Percentiles rank a stretch among this genome's conserved stretches.
Conservation (phyloP, 208 protist species). For the Phytomonas francai region DNA sequence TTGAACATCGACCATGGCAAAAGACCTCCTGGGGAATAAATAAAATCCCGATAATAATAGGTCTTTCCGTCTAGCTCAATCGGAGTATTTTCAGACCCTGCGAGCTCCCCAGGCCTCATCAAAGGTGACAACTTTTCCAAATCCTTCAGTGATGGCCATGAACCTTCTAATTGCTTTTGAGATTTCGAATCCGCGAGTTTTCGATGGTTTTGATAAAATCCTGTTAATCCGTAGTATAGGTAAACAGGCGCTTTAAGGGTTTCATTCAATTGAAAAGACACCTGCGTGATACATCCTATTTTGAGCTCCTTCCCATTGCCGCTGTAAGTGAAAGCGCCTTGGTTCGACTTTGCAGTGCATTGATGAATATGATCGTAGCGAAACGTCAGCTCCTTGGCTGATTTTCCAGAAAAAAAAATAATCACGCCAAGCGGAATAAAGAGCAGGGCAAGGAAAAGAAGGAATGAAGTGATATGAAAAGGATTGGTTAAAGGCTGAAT, state of each 20-base stretch:
- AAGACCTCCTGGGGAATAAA: conserved; percentile 94
- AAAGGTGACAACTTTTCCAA: conserved; percentile 45
- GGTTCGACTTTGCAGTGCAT: conserved; percentile 36
- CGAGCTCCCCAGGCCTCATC: conserved; percentile 44
- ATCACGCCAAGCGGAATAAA: conserved; percentile 91
- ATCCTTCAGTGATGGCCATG: conserved; percentile 9
- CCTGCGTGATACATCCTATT: conserved; percentile 51
- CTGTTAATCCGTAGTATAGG: conserved; percentile 96
- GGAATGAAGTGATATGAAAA: conserved; percentile 78
- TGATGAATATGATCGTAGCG: conserved; percentile 62
- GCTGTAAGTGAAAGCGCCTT: conserved; percentile 35
- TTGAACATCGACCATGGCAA: conserved; percentile 98
- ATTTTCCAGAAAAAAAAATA: conserved; percentile 59
- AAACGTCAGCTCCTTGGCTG: conserved; percentile 56
- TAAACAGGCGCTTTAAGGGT: conserved; percentile 90
- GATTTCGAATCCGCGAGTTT: conserved; percentile 83
- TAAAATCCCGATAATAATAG: conserved; percentile 48
- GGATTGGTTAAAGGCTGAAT: conserved; percentile 96
- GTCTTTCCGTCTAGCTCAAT: conserved; percentile 10
- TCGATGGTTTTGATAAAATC: conserved; percentile 98
- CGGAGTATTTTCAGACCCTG: conserved; percentile 10
- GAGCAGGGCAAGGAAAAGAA: conserved; percentile 86
- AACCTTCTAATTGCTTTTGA: conserved; percentile 67
- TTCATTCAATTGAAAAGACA: conserved; percentile 44
- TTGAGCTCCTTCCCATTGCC: conserved; percentile 16